Percentiles rank a stretch among this genome's conserved stretches.
Evolutionary conservation across 371 early-diverging fungal genomes (phyloP).

Genomic region (Haplosporangium sp.): DNA sequence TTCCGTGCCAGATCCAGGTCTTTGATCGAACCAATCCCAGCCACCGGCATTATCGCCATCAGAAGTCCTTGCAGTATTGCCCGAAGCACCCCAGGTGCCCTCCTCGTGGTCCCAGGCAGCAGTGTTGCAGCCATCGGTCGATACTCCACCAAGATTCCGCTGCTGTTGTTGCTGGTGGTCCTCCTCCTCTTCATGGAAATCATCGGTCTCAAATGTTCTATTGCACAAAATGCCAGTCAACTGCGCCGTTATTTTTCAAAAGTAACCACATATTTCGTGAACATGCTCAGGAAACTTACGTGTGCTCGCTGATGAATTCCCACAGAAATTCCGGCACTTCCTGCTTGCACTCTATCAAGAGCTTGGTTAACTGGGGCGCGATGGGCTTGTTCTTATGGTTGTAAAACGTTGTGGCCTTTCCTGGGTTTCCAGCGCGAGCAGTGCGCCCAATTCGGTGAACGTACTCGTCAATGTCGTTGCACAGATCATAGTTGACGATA

Average conservation of each 20-base stretch:
- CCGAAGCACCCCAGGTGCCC: too few species aligned
- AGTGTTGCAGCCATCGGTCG: too few species aligned
- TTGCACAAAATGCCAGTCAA: not conserved
- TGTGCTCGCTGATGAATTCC: constrained; percentile 48
- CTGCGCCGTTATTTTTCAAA: not conserved
- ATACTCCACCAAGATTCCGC: too few species aligned
- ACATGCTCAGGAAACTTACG: constrained; percentile 35
- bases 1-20: too few species aligned
- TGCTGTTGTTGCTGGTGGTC: not conserved
- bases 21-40: too few species aligned
- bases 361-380: constrained; percentile 74
- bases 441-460: constrained; percentile 86
- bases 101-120: too few species aligned
- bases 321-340: constrained; percentile 83
- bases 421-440: constrained; percentile 59
- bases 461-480: constrained; percentile 82
- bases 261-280: not conserved
- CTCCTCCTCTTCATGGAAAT: not conserved
- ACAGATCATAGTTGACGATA: constrained; percentile 89
- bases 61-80: too few species aligned
- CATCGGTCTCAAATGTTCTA: constrained; percentile 1
- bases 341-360: constrained; percentile 83
- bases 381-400: constrained; percentile 61
- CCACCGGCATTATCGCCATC: too few species aligned
- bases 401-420: constrained; percentile 83